Evolutionary conservation across 2,329 filamentous ascomycete species (phyloP).

Genomic region (Hypoxylon sp.): DNA sequence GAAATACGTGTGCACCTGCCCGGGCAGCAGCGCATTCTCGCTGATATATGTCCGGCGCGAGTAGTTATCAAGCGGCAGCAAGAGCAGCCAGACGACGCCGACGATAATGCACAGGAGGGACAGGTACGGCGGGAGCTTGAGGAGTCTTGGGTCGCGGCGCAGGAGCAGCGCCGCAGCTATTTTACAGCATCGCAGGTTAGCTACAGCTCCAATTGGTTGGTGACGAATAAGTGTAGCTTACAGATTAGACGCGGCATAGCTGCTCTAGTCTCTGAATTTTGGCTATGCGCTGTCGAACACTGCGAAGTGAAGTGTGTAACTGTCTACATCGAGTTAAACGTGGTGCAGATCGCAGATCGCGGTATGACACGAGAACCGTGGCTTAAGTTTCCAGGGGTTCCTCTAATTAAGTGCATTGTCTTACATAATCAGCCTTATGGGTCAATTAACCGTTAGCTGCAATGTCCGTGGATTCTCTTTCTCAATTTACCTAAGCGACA

Average conservation of each 20-base stretch:
- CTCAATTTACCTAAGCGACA: neutral
- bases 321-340: constrained; percentile 14
- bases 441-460: constrained; percentile 40
- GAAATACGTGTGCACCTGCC: constrained; percentile 98
- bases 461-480: constrained; percentile 19
- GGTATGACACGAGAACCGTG: constrained; percentile 31
- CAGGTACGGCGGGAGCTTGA: constrained; percentile 88
- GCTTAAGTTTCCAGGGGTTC: constrained; percentile 28
- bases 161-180: constrained; percentile 74
- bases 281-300: constrained; percentile 10
- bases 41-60: constrained; percentile 95
- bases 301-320: constrained; percentile 8
- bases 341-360: constrained; percentile 24
- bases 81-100: constrained; percentile 88
- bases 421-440: constrained; percentile 40
- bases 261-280: constrained; percentile 28
- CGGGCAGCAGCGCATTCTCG: constrained; percentile 94
- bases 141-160: constrained; percentile 83
- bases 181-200: constrained; percentile 41
- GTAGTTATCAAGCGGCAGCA: constrained; percentile 91
- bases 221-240: constrained; percentile 53
- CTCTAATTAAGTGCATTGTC: neutral
- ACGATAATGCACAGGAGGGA: constrained; percentile 87
- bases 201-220: constrained; percentile 6
- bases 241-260: constrained; percentile 68